Percentiles rank a stretch among this genome's conserved stretches.
Conservation (phyloP, 768 basidiomycete genomes). For the Boletus eberwhitei region DNA sequence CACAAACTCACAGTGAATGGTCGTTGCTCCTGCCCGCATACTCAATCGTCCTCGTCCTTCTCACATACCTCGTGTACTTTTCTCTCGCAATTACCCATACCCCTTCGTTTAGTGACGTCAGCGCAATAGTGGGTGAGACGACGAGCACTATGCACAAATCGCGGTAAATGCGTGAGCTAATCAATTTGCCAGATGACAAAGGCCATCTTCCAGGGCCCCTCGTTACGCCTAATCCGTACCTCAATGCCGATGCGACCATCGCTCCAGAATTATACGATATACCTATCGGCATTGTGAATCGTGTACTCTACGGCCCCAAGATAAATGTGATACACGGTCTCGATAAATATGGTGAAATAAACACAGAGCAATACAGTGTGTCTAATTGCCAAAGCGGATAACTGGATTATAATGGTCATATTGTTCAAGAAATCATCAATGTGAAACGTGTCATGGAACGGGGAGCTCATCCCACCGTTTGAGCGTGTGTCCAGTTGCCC, state of each 20-base stretch:
- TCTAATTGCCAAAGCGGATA: neutral
- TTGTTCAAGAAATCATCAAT: slow-evolving; percentile 11
- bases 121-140: slow-evolving; percentile 60
- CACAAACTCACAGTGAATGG: slow-evolving; percentile 65
- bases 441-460: neutral
- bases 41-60: slow-evolving; percentile 62
- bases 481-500: neutral
- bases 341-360: slow-evolving; percentile 20
- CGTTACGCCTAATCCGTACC: slow-evolving; percentile 41
- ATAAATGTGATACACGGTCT: slow-evolving; percentile 13
- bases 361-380: slow-evolving; percentile 4
- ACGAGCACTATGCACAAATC: slow-evolving; percentile 8
- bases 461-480: neutral
- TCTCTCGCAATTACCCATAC: slow-evolving; percentile 70
- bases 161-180: slow-evolving; percentile 8
- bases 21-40: slow-evolving; percentile 78
- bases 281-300: slow-evolving; percentile 77
- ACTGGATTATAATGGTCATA: slow-evolving; percentile 15
- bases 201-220: slow-evolving; percentile 45
- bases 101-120: slow-evolving; percentile 64
- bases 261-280: slow-evolving; percentile 76
- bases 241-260: slow-evolving; percentile 44
- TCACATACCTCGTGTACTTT: slow-evolving; percentile 76
- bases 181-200: slow-evolving; percentile 47
- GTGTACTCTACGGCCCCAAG: slow-evolving; percentile 53